These are phyloP conservation scores for Claviceps spartinae DNA, from an alignment of 2,329 filamentous ascomycete species.

Conservation along the genomic window DNA sequence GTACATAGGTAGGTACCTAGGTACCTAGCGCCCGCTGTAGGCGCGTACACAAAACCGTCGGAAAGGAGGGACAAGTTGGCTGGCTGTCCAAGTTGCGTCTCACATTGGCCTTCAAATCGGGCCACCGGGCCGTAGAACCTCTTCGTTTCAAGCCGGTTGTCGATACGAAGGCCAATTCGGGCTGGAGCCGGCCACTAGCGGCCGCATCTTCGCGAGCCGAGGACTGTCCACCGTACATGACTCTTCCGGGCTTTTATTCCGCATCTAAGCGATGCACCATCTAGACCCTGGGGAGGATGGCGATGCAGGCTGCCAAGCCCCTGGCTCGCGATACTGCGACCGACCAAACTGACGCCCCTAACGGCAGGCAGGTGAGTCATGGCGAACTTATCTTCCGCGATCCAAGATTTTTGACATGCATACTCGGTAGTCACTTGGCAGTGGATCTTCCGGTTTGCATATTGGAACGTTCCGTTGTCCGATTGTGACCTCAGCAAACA, in stretches of 20 bases:
- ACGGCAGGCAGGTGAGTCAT: constrained; percentile 19
- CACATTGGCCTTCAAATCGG: background rate
- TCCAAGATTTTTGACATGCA: constrained; percentile 15
- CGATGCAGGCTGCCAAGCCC: background rate
- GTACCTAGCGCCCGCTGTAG: too few species aligned
- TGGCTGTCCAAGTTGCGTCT: background rate
- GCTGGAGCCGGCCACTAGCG: constrained; percentile 31
- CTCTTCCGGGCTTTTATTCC: constrained; percentile 40
- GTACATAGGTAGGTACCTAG: too few species aligned
- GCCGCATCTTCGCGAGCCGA: constrained; percentile 53
- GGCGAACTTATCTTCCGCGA: constrained; percentile 26
- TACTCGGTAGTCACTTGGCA: constrained; percentile 11
- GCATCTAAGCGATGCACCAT: constrained; percentile 39
- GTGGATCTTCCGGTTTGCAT: constrained; percentile 34
- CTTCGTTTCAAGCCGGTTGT: constrained; percentile 10
- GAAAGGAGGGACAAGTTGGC: background rate
- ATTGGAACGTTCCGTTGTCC: constrained; percentile 22
- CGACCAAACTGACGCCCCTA: too few species aligned
- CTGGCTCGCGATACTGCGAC: background rate
- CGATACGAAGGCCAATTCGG: constrained; percentile 16
- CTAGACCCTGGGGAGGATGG: background rate
- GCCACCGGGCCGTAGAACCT: constrained; percentile 12
- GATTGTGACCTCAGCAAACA: constrained; percentile 12
- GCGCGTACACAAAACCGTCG: too few species aligned
- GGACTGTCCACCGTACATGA: constrained; percentile 40